Base-by-base conservation (phyloP, 345 rosid species). In the Rhodamnia rubescens region DNA sequence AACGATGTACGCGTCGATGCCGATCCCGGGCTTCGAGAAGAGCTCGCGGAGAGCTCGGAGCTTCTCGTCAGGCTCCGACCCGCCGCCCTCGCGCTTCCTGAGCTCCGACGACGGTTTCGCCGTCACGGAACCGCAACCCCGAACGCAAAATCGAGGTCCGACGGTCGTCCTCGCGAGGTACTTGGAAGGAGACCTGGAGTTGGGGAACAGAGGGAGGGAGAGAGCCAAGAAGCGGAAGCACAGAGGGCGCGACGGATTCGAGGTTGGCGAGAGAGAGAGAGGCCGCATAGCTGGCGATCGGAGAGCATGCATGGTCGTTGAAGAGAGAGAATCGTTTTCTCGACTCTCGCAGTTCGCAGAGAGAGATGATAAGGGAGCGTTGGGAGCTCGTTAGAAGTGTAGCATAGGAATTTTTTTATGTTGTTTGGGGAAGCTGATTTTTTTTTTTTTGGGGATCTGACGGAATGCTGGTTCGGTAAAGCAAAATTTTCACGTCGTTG, bases 1-100 rank as follows among this genome's bases (percentile, higher is more conserved):
- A 49, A 97, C 88, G 87, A 97, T 92, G 85, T 95, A 97, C n/a
- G 98, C 99, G 82, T 97, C 99, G 87, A 97, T 93, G 32, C 93
- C 96, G 85, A 95, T 87, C 74, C 92, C 94, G 11, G 97, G 96
- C 89, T 87, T 87, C 32, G 96, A 84, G 85, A 95, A 97, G 51
- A 91, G 90, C 88, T 87, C 90, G 53, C 98, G 94, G 51, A 97
- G 90, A 26, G 96, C 91, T 57, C 81, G 87, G 75, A 97, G 96
- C 94, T 95, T 97, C 89, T 92, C 90, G 86, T 97, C 98, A 21
- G 91, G 90, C 83, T 87, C 91, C 44, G 86, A 57, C n/a, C 84
- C 85, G 83, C 84, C 49, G 80, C 84, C 89, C 82, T 85, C 87
- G 83, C 85, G 86, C 85, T 84, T 86, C 6, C 91, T 93, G 86